Base-by-base conservation (phyloP, 2,329 filamentous ascomycete genomes). In the Apiospora aurea region DNA sequence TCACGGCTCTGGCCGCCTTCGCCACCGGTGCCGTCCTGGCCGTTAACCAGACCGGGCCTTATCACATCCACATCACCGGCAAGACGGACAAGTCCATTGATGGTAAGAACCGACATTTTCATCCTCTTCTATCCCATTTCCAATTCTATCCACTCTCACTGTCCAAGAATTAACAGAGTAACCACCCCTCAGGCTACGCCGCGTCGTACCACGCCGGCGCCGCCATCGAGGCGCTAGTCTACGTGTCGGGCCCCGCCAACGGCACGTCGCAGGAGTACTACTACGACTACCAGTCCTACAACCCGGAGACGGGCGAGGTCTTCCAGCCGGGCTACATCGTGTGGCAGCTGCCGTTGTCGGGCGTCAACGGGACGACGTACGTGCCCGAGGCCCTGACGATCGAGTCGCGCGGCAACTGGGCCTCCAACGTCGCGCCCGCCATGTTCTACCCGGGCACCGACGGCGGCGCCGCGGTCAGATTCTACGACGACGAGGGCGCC, bases 141-240 rank as follows among this genome's bases (percentile, higher is more conserved):
- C 16, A 34, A 6, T 57, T 49, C 47, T 24, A 38, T 18, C 38
- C 53, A 38, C 38, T 38, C 21, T 49, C 38, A n/a, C 43, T 46
- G 18, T 61, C 29, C 7, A 4, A 6, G 11, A 4, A 41, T 34
- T 64, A 24, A 64, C 34, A 64, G n/a, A 8, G 11, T n/a, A 18
- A 38, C 26, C 26, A 14, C 49, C 21, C 34, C 18, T 7, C 29
- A 78, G 77, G 76, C n/a, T 77, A 76, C 46, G 74, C 72, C 13
- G 70, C 70, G 8, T 74, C 76, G 0, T 79, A 77, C 69, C 75
- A 78, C 47, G 73, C 75, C 18, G 75, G 76, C 44, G 75, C 75
- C 18, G 76, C 71, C 44, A 75, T 75, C 3, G 75, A 78, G 67
- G 77, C 69, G 10, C 72, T 79, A 16, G 78, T 76, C 70, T 78